These are phyloP conservation scores for Trapa bicornis DNA, from an alignment of 345 rosid species.

Conservation along the genomic window DNA sequence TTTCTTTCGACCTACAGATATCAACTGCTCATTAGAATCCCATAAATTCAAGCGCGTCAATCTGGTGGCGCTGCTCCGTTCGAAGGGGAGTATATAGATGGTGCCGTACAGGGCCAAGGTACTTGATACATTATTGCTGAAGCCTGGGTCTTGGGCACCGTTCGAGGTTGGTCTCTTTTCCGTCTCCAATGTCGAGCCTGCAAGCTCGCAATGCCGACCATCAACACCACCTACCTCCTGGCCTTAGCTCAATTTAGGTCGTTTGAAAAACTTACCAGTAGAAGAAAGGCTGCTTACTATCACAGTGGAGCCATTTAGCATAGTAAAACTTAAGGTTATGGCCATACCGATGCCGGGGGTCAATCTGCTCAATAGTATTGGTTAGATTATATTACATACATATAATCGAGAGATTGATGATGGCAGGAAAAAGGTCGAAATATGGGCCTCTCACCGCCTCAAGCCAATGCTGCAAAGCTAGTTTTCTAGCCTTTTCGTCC, in stretches of 20 bases:
- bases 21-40: not conserved
- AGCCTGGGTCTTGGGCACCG: constrained; percentile 40
- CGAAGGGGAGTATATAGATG: not conserved
- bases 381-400: too few species aligned
- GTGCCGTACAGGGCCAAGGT: constrained; percentile 62
- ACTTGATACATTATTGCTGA: constrained; percentile 53
- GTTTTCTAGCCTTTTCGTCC: constrained; percentile 33
- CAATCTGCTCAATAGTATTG: constrained; percentile 35
- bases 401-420: too few species aligned
- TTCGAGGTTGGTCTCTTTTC: constrained; percentile 43
- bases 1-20: constrained; percentile 48
- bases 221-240: not conserved
- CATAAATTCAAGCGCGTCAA: not conserved
- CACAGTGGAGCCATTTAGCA: constrained; percentile 46
- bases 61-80: not conserved
- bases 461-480: constrained; percentile 40
- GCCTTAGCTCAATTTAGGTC: not conserved
- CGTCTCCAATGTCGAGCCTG: constrained; percentile 80
- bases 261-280: constrained; percentile 35
- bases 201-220: not conserved
- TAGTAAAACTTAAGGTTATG: constrained; percentile 58
- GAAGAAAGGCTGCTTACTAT: constrained; percentile 60
- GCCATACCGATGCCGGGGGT: constrained; percentile 78
- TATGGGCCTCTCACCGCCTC: constrained; percentile 31
- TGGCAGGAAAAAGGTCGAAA: not conserved